phyloP scores from a whole-genome alignment of 164 flowering plant species.

The Malania oleifera region DNA sequence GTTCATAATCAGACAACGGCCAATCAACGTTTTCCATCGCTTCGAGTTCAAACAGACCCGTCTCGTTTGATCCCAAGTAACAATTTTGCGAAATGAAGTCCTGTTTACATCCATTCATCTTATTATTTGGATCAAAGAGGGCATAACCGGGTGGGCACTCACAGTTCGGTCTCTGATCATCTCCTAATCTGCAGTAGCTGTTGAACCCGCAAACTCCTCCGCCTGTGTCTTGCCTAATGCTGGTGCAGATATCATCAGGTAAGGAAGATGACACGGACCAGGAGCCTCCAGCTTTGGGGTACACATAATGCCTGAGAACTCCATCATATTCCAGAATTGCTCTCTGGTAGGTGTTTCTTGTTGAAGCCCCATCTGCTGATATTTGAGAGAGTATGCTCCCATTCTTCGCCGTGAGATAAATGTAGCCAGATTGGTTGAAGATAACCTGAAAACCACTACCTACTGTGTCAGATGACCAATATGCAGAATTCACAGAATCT shows the following conservation, averaged over 20 bases:
- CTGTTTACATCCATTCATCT: constrained; percentile 37
- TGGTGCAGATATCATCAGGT: constrained; percentile 29
- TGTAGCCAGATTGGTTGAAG: constrained; percentile 31
- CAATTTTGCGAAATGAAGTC: constrained; percentile 30
- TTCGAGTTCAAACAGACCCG: constrained; percentile 12
- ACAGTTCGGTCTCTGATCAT: constrained; percentile 26
- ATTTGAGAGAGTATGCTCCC: constrained; percentile 5
- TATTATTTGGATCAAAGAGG: constrained; percentile 33
- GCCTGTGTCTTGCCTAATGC: not conserved
- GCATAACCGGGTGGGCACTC: constrained; percentile 38
- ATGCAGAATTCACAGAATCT: not conserved
- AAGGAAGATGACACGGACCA: constrained; percentile 19
- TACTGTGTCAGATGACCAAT: constrained; percentile 11
- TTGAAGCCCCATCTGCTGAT: not conserved
- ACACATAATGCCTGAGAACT: constrained; percentile 29
- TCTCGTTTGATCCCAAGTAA: constrained; percentile 2
- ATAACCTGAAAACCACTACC: constrained; percentile 20
- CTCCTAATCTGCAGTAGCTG: constrained; percentile 34
- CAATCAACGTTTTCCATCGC: constrained; percentile 31
- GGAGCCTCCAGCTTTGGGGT: constrained; percentile 17
- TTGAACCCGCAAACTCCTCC: constrained; percentile 51
- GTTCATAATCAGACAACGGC: constrained; percentile 36
- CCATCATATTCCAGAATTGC: constrained; percentile 45
- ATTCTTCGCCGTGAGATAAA: constrained; percentile 20
- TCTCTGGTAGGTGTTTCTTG: constrained; percentile 26